A percentile compares a stretch with the other conserved stretches of the same genome.
phyloP scores from a whole-genome alignment of 163 green algal genomes.

The Chlamydomonas reinhardtii region DNA sequence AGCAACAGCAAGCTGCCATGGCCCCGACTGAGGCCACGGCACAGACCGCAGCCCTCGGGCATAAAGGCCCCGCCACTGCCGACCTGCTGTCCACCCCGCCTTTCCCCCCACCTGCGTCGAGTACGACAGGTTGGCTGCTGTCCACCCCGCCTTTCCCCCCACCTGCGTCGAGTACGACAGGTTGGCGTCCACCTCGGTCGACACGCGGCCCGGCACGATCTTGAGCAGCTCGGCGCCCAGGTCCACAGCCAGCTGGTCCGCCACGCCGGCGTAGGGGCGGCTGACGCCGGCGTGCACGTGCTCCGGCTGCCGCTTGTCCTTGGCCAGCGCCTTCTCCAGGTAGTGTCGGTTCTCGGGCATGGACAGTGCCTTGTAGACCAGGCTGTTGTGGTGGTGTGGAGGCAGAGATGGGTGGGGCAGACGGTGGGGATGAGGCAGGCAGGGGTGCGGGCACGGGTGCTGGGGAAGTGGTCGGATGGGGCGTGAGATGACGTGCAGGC shows the following conservation, averaged over 20 bases:
- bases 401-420: not conserved
- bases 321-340: slow-evolving; percentile 70
- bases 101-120: slow-evolving; percentile 64
- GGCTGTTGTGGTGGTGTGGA: slow-evolving; percentile 55
- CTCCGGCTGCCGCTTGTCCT: slow-evolving; percentile 30
- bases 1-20: no score
- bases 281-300: not conserved
- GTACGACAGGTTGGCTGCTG: slow-evolving; percentile 77
- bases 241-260: slow-evolving; percentile 83
- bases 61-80: no score
- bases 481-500: no score
- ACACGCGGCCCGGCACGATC: slow-evolving; percentile 86
- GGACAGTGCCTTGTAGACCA: slow-evolving; percentile 87
- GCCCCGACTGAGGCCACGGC: no score
- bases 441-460: not conserved
- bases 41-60: no score
- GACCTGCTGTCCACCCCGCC: no score
- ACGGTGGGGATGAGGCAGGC: not conserved
- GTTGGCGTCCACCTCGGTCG: slow-evolving; percentile 90
- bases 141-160: no score
- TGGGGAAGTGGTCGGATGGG: no score
- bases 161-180: slow-evolving; percentile 81
- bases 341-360: slow-evolving; percentile 77
- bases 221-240: slow-evolving; percentile 87
- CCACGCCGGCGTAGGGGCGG: slow-evolving; percentile 60